Conservation (phyloP, 345 rosid genomes). For the Gossypium bickii region DNA sequence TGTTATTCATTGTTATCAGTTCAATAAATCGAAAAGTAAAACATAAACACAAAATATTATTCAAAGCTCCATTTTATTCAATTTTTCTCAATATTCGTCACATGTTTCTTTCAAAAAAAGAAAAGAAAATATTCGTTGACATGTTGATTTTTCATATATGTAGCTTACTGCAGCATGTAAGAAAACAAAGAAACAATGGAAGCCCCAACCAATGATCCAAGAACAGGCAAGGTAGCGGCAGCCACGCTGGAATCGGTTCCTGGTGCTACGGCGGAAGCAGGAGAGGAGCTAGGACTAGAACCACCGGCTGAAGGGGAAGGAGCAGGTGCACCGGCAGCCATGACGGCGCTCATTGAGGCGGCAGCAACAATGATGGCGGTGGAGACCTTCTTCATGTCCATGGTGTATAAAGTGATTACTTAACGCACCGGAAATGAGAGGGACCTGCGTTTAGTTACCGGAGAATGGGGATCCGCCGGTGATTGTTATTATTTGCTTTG, state of each 20-base stretch:
- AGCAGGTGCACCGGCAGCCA: conserved; percentile 35
- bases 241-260: conserved; percentile 32
- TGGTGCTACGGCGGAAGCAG: conserved; percentile 27
- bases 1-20: no score
- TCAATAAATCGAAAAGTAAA: no score
- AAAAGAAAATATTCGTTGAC: neutral
- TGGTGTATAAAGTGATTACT: conserved; percentile 13
- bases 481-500: neutral
- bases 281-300: conserved; percentile 29
- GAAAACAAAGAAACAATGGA: conserved; percentile 56
- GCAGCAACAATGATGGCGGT: conserved; percentile 48
- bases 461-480: neutral
- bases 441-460: neutral
- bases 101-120: no score
- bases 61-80: no score
- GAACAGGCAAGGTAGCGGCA: conserved; percentile 40
- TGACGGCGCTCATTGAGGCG: conserved; percentile 47
- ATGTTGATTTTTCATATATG: neutral
- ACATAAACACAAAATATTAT: no score
- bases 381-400: conserved; percentile 75
- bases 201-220: conserved; percentile 62
- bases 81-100: no score
- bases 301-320: neutral
- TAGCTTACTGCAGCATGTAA: conserved; percentile 42
- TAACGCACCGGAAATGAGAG: neutral